Percentiles rank a stretch among this genome's conserved stretches.
phyloP scores from a whole-genome alignment of 208 protist genomes.

The Leishmania amazonensis region DNA sequence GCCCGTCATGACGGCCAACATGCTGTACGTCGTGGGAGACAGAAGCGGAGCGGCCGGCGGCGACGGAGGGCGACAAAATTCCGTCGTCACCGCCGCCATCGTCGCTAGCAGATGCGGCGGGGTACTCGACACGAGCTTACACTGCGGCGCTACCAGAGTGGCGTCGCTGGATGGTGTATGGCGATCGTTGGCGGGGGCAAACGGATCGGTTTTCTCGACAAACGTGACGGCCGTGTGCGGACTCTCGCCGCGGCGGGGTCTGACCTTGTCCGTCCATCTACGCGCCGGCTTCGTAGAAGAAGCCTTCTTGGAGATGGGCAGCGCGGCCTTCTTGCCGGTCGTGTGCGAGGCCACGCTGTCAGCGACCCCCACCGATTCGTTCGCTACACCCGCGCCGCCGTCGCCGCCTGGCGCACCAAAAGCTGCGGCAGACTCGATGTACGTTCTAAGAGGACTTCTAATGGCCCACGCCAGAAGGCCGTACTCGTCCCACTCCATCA shows the following conservation, averaged over 20 bases:
- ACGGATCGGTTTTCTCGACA: not conserved
- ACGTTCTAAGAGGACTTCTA: not conserved
- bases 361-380: not conserved
- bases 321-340: not conserved
- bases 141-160: not conserved
- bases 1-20: conserved; percentile 1
- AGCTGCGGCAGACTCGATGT: not conserved
- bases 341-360: not conserved
- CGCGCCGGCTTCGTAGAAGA: not conserved
- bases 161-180: not conserved
- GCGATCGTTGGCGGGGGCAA: not conserved
- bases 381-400: not conserved
- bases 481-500: conserved; percentile 23
- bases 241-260: not conserved
- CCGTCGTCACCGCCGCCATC: not conserved
- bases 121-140: not conserved
- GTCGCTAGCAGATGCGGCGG: not conserved
- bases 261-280: not conserved
- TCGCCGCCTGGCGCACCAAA: not conserved
- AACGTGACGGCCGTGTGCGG: not conserved
- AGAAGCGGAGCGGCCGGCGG: not conserved
- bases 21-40: conserved; percentile 10
- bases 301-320: not conserved
- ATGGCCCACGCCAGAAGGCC: conserved; percentile 14
- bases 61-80: not conserved